A percentile compares a stretch with the other conserved stretches of the same genome.
phyloP scores from a whole-genome alignment of 257 asterid species.

The Agastache rugosa region DNA sequence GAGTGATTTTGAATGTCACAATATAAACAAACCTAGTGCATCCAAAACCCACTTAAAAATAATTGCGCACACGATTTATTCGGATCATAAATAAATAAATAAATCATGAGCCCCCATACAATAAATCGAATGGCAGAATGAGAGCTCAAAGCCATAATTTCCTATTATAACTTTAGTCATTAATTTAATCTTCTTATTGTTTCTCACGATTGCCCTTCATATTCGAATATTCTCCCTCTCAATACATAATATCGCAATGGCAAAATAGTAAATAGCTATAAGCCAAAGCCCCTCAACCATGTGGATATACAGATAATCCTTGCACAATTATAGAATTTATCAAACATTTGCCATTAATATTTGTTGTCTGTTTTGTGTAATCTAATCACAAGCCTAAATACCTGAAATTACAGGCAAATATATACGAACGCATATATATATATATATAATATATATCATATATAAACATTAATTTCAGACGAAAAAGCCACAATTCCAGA shows the following conservation, averaged over 20 bases:
- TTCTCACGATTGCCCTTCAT: not conserved
- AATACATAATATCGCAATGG: not conserved
- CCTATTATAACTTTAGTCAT: not conserved
- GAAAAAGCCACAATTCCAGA: conserved; percentile 29
- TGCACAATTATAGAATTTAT: not conserved
- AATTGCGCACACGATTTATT: not conserved
- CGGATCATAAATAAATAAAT: not conserved
- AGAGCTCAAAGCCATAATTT: too few species aligned
- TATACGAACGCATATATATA: not conserved
- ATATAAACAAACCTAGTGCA: too few species aligned
- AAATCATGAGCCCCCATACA: not conserved
- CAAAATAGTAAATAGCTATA: conserved; percentile 19
- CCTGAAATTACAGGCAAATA: conserved; percentile 15
- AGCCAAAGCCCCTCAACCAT: conserved; percentile 10
- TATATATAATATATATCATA: not conserved
- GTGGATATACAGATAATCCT: not conserved
- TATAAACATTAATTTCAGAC: not conserved
- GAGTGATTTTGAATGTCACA: too few species aligned
- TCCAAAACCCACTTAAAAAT: not conserved
- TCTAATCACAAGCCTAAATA: conserved; percentile 20
- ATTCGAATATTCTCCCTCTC: not conserved
- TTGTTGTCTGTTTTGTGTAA: conserved; percentile 3
- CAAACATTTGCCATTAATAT: not conserved
- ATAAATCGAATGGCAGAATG: not conserved
- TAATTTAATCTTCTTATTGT: too few species aligned